Evolutionary conservation across 2,329 filamentous ascomycete species (phyloP).

Genomic region (Lecanoromycetidae sp.): DNA sequence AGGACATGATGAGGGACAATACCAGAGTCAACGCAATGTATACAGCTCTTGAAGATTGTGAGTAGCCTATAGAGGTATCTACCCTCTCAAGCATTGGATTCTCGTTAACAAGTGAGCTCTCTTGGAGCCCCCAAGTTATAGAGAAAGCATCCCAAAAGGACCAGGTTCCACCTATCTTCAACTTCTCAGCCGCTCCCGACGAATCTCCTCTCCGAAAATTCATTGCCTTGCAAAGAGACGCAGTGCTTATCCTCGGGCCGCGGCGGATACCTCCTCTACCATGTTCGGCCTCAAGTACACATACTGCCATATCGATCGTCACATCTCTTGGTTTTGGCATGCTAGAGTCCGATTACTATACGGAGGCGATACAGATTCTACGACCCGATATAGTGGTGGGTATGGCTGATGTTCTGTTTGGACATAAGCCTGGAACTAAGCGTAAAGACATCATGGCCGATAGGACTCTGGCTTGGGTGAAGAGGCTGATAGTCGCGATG

Average conservation of each 20-base stretch:
- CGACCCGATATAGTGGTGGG: constrained; percentile 70
- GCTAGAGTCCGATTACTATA: constrained; percentile 58
- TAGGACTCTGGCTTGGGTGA: constrained; percentile 71
- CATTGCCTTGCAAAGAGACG: constrained; percentile 54
- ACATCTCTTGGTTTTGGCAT: constrained; percentile 77
- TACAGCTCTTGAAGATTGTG: constrained; percentile 86
- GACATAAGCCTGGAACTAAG: constrained; percentile 52
- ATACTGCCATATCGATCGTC: constrained; percentile 60
- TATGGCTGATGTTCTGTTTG: constrained; percentile 59
- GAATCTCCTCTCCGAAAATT: constrained; percentile 60
- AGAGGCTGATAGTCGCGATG: constrained; percentile 46
- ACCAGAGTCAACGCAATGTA: constrained; percentile 59
- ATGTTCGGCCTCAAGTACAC: constrained; percentile 56
- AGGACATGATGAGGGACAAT: constrained; percentile 61
- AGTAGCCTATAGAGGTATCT: constrained; percentile 27
- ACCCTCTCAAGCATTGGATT: not conserved
- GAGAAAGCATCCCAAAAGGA: constrained; percentile 41
- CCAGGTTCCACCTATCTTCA: constrained; percentile 41
- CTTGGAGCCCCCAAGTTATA: constrained; percentile 43
- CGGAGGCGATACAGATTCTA: constrained; percentile 50
- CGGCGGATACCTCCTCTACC: constrained; percentile 65
- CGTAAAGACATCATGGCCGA: constrained; percentile 73
- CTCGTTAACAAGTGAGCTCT: constrained; percentile 29
- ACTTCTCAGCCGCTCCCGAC: constrained; percentile 32
- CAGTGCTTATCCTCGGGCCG: constrained; percentile 60